Conservation (phyloP, 2,329 filamentous ascomycete species). For the Elsinoe australis region DNA sequence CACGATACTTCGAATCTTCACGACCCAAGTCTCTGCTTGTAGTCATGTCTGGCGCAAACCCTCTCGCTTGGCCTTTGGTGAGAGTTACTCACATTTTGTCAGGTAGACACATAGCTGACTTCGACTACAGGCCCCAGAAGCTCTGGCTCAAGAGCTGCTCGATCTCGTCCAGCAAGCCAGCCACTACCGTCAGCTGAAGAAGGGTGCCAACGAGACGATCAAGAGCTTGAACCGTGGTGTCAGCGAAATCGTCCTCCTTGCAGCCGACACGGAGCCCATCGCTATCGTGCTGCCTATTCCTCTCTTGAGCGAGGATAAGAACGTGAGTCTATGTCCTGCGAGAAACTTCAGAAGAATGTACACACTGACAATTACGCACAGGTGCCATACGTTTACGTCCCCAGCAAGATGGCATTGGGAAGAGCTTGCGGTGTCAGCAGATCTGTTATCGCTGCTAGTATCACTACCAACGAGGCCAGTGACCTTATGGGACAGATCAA, state of each 20-base stretch:
- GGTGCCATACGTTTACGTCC: conserved; percentile 33
- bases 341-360: conserved; percentile 25
- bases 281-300: conserved; percentile 85
- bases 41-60: conserved; percentile 21
- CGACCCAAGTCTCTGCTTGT: no score
- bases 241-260: conserved; percentile 79
- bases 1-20: no score
- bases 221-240: conserved; percentile 50
- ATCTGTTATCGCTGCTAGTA: conserved; percentile 76
- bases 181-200: conserved; percentile 71
- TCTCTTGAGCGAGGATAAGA: conserved; percentile 72
- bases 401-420: conserved; percentile 73
- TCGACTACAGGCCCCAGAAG: conserved; percentile 39
- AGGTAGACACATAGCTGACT: conserved; percentile 45
- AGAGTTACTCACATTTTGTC: conserved; percentile 23
- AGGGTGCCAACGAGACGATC: conserved; percentile 66
- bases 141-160: conserved; percentile 42
- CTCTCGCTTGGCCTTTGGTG: conserved; percentile 28
- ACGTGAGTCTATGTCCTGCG: conserved; percentile 58
- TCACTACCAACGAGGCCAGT: conserved; percentile 85
- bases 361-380: neutral
- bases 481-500: conserved; percentile 85
- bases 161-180: conserved; percentile 57
- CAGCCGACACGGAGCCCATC: conserved; percentile 78
- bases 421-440: conserved; percentile 84